Percentiles rank a stretch among this genome's conserved stretches.
Evolutionary conservation across 805 yeast genomes (phyloP).

Genomic region (Ogataea corticis): DNA sequence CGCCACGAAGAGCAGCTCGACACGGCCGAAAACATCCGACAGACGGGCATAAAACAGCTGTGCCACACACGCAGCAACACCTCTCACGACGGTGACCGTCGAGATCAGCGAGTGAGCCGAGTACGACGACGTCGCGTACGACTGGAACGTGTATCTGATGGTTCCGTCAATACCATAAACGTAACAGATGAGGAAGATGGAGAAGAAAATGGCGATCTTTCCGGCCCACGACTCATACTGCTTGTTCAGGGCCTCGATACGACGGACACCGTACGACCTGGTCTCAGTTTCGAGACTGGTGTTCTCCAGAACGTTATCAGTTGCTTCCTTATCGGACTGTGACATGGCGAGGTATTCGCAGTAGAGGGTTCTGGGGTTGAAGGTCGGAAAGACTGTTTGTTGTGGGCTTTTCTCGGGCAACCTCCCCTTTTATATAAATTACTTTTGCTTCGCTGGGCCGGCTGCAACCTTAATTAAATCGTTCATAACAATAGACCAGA

Average conservation of each 20-base stretch:
- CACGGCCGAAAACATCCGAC: constrained; percentile 67
- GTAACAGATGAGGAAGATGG: constrained; percentile 56
- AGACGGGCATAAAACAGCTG: constrained; percentile 65
- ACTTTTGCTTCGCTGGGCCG: too few species aligned
- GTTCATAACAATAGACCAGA: too few species aligned
- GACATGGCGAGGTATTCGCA: too few species aligned
- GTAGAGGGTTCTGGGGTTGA: too few species aligned
- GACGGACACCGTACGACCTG: constrained; percentile 48
- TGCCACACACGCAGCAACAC: constrained; percentile 66
- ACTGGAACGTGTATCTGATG: constrained; percentile 48
- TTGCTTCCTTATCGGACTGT: too few species aligned
- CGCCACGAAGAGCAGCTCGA: constrained; percentile 49
- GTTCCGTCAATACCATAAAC: constrained; percentile 60
- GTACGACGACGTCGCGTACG: constrained; percentile 58
- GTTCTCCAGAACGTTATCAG: too few species aligned
- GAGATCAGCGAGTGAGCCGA: constrained; percentile 54
- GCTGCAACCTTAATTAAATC: too few species aligned
- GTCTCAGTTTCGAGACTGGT: too few species aligned
- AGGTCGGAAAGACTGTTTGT: too few species aligned
- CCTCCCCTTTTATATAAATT: too few species aligned
- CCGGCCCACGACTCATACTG: constrained; percentile 41
- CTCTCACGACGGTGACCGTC: constrained; percentile 56
- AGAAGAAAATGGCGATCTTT: constrained; percentile 45
- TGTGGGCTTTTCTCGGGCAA: too few species aligned
- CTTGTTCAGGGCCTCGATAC: constrained; percentile 53